Percentiles rank a stretch among this genome's conserved stretches.
Evolutionary conservation across 116 monocot genomes (phyloP).

Genomic region (Posidonia oceanica): DNA sequence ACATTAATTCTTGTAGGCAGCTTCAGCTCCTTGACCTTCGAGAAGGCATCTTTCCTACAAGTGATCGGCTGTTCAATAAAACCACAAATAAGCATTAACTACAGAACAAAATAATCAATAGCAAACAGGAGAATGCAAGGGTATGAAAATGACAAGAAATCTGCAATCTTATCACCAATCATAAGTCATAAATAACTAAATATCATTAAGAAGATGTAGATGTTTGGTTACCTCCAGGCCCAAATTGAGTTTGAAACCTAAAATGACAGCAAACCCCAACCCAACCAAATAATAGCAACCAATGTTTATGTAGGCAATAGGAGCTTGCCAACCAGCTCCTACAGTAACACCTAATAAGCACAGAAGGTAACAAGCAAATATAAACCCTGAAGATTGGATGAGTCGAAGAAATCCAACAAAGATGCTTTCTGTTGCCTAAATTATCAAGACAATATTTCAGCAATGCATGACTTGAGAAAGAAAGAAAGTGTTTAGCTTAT

Average conservation of each 20-base stretch:
- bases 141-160: too few species aligned
- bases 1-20: too few species aligned
- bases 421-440: background rate
- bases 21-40: slow-evolving; percentile 16
- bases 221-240: slow-evolving; percentile 23
- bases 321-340: slow-evolving; percentile 53
- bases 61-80: slow-evolving; percentile 10
- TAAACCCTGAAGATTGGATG: background rate
- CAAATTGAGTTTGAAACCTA: slow-evolving; percentile 34
- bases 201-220: background rate
- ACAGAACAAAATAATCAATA: too few species aligned
- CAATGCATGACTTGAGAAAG: too few species aligned
- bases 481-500: too few species aligned
- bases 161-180: too few species aligned
- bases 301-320: slow-evolving; percentile 41
- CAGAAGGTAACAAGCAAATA: background rate
- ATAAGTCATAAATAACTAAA: too few species aligned
- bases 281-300: slow-evolving; percentile 49
- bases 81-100: too few species aligned
- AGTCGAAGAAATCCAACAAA: background rate
- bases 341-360: slow-evolving; percentile 37
- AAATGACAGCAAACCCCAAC: slow-evolving; percentile 13
- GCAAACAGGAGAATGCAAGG: too few species aligned
- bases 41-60: background rate
- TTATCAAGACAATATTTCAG: background rate